Conservation (phyloP, 148 eudicot species). For the Suaeda aralocaspica region DNA sequence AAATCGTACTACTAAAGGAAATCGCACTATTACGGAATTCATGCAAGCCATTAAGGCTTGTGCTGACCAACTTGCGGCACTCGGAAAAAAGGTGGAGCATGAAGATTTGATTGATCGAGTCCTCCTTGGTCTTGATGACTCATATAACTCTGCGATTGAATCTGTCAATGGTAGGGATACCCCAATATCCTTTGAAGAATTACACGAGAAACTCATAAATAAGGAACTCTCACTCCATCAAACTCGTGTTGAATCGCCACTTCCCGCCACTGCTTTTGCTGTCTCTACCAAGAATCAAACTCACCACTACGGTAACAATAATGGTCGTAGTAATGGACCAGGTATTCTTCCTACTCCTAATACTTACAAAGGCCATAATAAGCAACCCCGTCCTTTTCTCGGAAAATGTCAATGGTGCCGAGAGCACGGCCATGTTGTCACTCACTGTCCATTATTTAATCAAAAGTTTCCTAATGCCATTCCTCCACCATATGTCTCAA, state of each 20-base stretch:
- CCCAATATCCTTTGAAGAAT: constrained; percentile 11
- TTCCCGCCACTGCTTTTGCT: background rate
- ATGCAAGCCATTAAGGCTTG: background rate
- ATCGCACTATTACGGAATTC: too few relatives aligned
- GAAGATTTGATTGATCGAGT: too few relatives aligned
- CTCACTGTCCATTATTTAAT: background rate
- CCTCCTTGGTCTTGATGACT: too few relatives aligned
- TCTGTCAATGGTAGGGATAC: constrained; percentile 8
- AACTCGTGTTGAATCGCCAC: background rate
- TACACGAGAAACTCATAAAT: constrained; percentile 19
- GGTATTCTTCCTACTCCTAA: background rate
- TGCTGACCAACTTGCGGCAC: background rate
- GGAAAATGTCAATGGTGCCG: too few relatives aligned
- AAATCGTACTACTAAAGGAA: too few relatives aligned
- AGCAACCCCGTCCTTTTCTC: too few relatives aligned
- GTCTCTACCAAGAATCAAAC: background rate
- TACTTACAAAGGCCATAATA: background rate
- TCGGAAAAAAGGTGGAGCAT: too few relatives aligned
- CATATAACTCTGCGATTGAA: too few relatives aligned
- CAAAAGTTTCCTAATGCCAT: background rate
- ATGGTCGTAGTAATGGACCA: background rate
- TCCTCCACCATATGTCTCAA: background rate
- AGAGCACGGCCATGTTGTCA: too few relatives aligned
- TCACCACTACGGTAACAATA: background rate
- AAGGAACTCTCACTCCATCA: background rate